Conservation (phyloP, 805 yeast species). For the Teunomyces tritomae region DNA sequence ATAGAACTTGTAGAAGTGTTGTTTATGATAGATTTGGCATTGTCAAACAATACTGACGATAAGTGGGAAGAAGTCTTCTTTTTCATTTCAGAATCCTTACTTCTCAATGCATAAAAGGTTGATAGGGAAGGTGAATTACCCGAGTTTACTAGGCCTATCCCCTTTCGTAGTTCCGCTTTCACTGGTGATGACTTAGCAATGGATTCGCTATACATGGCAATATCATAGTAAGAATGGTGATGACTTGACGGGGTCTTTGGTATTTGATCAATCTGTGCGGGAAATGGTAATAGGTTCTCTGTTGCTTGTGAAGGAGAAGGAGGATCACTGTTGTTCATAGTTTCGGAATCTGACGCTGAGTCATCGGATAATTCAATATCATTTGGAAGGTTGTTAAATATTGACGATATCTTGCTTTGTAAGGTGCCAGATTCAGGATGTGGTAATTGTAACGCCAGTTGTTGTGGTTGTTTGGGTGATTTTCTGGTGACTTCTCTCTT, state of each 20-base stretch:
- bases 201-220: slow-evolving; percentile 23
- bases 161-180: slow-evolving; percentile 20
- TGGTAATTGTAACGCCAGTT: background rate
- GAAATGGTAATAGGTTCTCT: background rate
- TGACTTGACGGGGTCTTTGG: background rate
- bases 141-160: slow-evolving; percentile 1
- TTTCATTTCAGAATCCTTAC: slow-evolving; percentile 15
- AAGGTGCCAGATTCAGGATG: slow-evolving; percentile 13
- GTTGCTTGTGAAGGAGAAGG: background rate
- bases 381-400: slow-evolving; percentile 45
- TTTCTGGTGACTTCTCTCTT: slow-evolving; percentile 6
- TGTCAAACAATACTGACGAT: slow-evolving; percentile 33
- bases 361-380: slow-evolving; percentile 47
- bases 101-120: slow-evolving; percentile 24
- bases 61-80: slow-evolving; percentile 31
- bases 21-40: slow-evolving; percentile 36
- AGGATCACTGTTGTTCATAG: slow-evolving; percentile 14
- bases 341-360: slow-evolving; percentile 42
- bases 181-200: slow-evolving; percentile 27
- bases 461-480: background rate
- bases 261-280: background rate
- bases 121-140: slow-evolving; percentile 22
- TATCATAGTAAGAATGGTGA: slow-evolving; percentile 15
- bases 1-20: slow-evolving; percentile 34
- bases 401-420: slow-evolving; percentile 34